Conservation (phyloP, 805 yeast species). For the Candida caryicola region DNA sequence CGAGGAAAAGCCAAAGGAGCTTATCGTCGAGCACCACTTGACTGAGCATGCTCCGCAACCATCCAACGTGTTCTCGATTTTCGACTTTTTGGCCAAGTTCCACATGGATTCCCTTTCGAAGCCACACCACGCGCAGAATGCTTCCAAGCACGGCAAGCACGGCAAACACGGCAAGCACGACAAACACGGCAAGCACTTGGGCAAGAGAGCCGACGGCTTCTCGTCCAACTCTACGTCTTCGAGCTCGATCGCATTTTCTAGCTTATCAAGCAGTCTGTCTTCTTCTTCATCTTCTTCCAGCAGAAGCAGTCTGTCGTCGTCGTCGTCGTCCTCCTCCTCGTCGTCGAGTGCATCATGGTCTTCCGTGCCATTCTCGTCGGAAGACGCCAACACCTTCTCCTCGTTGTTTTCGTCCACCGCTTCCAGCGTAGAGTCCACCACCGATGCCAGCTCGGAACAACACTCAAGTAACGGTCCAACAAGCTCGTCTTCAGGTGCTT, state of each 20-base stretch:
- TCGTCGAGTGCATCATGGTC: background rate
- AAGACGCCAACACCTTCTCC: conserved; percentile 2
- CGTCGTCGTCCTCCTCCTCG: background rate
- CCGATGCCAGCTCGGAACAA: too few species aligned
- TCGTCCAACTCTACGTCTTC: background rate
- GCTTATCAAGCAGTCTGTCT: background rate
- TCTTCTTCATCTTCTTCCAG: background rate
- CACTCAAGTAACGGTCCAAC: too few species aligned
- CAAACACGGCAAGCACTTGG: background rate
- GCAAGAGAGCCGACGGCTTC: conserved; percentile 1
- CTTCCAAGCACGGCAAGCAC: background rate
- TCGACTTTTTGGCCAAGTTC: background rate
- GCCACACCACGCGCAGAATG: background rate
- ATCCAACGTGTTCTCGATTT: too few species aligned
- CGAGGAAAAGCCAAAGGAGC: too few species aligned
- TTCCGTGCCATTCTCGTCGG: conserved; percentile 1
- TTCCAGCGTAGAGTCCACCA: conserved; percentile 1
- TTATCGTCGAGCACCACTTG: too few species aligned
- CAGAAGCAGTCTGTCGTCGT: background rate
- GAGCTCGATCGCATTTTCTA: background rate
- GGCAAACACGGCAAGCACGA: background rate
- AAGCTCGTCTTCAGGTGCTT: background rate
- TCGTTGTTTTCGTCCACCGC: background rate
- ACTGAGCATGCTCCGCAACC: too few species aligned
- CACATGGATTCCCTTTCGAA: background rate